Evolutionary conservation across 2,329 filamentous ascomycete genomes (phyloP).

Genomic region (Arthrobotrys sphaeroides): DNA sequence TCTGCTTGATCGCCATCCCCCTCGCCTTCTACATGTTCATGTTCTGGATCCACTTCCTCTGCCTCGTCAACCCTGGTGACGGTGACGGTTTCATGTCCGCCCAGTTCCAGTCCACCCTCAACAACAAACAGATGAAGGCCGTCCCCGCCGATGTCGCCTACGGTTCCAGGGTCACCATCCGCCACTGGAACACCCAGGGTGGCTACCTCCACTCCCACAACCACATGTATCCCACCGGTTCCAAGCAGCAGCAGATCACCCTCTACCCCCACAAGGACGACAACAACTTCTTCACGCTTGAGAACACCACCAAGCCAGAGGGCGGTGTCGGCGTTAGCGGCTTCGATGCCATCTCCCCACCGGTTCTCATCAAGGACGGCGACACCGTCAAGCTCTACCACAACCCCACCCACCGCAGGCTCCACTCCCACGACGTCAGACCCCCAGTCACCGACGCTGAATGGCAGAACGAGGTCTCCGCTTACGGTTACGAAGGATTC

Average conservation of each 20-base stretch:
- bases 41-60: slow-evolving; percentile 96
- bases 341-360: slow-evolving; percentile 66
- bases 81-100: slow-evolving; percentile 99
- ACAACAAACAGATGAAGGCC: slow-evolving; percentile 95
- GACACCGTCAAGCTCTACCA: slow-evolving; percentile 85
- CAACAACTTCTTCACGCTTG: slow-evolving; percentile 92
- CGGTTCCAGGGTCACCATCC: slow-evolving; percentile 83
- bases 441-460: slow-evolving; percentile 85
- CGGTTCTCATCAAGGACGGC: slow-evolving; percentile 78
- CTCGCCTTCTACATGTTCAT: slow-evolving; percentile 91
- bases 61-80: slow-evolving; percentile 91
- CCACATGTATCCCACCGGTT: slow-evolving; percentile 96
- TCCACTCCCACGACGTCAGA: slow-evolving; percentile 95
- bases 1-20: slow-evolving; percentile 91
- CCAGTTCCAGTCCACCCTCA: slow-evolving; percentile 96
- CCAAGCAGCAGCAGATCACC: slow-evolving; percentile 98
- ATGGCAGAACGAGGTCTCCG: slow-evolving; percentile 95
- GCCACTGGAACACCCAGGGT: slow-evolving; percentile 96
- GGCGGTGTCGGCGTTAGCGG: slow-evolving; percentile 56
- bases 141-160: slow-evolving; percentile 90
- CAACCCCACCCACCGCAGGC: slow-evolving; percentile 79
- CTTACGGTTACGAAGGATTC: slow-evolving; percentile 97
- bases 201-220: slow-evolving; percentile 96
- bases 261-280: slow-evolving; percentile 99
- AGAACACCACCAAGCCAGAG: slow-evolving; percentile 91